Base-by-base conservation (phyloP, 2,329 filamentous ascomycete genomes). In the Fusarium pseudocircinatum region DNA sequence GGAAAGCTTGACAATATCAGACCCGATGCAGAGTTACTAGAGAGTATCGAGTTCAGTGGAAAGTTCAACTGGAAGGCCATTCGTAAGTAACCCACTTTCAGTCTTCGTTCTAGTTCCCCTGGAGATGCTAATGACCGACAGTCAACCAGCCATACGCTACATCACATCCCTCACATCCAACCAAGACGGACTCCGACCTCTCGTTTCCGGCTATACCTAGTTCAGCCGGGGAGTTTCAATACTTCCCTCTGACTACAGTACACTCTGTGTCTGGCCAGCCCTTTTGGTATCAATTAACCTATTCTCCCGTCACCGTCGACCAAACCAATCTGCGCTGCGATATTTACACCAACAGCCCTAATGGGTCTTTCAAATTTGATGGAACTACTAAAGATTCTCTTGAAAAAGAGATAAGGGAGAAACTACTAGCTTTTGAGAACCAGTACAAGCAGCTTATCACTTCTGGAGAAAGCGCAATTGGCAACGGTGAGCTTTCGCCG, bases 391-490 rank as follows among this genome's bases (percentile, higher is more conserved):
- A 36, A 8, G 6, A 12, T 6, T 36, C 6, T 1, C 13, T 36
- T 36, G 13, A 36, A 16, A 26, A 36, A 5, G 18, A 36, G 13
- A 22, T 36, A 26, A 18, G 26, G 13, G 9, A 52, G 5, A 36
- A 36, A 4, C 18, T 52, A 2, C 32, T 22, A 4, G 32, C 9
- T 4, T 26, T 52, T 9, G 49, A 36, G 32, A 15, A 26, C 11
- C n/a, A 36, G 7, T 52, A 22, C 6, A 22, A 15, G 9, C n/a
- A 52, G 7, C 32, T 52, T 4, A 36, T 15, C 18, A 52, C n/a
- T 22, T 11, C 10, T 0, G 24, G 13, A 11, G 13, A 20, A 20
- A 4, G 8, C 1, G 1, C 8, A 0, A 3, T 36, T 8, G 13
- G 13, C 2, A 36, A 26, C 10, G 18, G 49, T 20, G 4, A 26